phyloP scores from a whole-genome alignment of 345 rosid species.

The Ceriops zippeliana region DNA sequence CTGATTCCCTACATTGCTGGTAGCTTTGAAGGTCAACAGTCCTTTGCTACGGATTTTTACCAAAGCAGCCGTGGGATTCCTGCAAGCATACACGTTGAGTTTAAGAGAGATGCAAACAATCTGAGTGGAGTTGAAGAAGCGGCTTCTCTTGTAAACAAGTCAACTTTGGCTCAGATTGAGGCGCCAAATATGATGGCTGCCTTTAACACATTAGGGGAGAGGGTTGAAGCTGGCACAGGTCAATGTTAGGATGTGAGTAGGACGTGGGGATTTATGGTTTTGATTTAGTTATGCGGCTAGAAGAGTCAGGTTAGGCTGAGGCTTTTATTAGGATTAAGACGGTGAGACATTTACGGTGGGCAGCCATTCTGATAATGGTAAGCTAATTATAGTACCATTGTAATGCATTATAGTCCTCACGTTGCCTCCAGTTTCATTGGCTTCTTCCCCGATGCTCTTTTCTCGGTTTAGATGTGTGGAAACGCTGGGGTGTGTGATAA shows the following conservation, averaged over 20 bases:
- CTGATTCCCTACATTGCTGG: neutral
- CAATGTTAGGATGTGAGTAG: constrained; percentile 20
- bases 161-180: constrained; percentile 19
- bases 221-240: constrained; percentile 35
- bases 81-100: neutral
- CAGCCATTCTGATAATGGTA: no score
- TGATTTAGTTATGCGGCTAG: constrained; percentile 22
- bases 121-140: neutral
- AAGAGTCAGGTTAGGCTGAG: neutral
- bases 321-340: no score
- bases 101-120: neutral
- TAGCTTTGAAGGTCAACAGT: neutral
- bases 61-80: neutral
- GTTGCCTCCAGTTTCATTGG: no score
- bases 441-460: no score
- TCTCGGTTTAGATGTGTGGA: no score
- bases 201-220: constrained; percentile 31
- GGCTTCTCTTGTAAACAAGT: constrained; percentile 1
- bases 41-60: neutral
- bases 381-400: no score
- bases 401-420: no score
- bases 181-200: constrained; percentile 27
- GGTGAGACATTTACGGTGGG: neutral
- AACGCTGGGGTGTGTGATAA: no score
- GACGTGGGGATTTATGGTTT: neutral